Conservation (phyloP, 2,329 filamentous ascomycete species). For the Pezicula rhizophila region DNA sequence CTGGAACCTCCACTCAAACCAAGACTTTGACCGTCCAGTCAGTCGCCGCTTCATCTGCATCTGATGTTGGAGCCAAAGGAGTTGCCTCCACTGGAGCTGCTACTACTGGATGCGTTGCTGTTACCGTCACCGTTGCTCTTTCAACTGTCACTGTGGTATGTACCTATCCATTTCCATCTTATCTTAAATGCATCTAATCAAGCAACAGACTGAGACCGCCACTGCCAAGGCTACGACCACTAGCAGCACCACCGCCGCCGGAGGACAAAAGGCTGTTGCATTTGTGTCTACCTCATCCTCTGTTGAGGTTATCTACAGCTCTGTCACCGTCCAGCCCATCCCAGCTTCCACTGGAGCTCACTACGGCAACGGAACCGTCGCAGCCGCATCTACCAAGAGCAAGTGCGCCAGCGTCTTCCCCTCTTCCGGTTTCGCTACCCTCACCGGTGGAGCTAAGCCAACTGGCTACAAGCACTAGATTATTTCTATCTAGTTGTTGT, state of each 20-base stretch:
- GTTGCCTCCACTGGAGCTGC: not conserved
- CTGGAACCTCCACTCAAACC: conserved; percentile 12
- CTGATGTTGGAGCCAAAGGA: not conserved
- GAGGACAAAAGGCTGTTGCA: conserved; percentile 3
- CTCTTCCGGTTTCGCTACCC: conserved; percentile 20
- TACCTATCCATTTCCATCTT: not conserved
- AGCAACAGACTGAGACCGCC: conserved; percentile 11
- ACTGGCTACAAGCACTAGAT: conserved; percentile 2
- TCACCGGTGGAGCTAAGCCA: conserved; percentile 8
- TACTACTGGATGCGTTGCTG: conserved; percentile 12
- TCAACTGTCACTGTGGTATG: conserved; percentile 24
- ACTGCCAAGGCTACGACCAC: conserved; percentile 1
- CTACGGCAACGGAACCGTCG: conserved; percentile 19
- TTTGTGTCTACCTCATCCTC: conserved; percentile 1
- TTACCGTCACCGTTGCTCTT: conserved; percentile 20
- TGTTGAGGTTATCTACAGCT: conserved; percentile 12
- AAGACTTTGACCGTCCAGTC: conserved; percentile 12
- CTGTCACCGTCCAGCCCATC: conserved; percentile 21
- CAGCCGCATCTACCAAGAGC: conserved; percentile 15
- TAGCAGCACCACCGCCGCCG: not conserved
- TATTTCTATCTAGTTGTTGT: not conserved
- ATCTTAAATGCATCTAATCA: not conserved
- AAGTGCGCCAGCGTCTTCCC: conserved; percentile 20
- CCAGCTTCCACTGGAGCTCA: conserved; percentile 11
- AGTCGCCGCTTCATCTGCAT: not conserved